Conservation (phyloP, 1,139 yeast genomes). For the Saccharomycopsis crataegensis region DNA sequence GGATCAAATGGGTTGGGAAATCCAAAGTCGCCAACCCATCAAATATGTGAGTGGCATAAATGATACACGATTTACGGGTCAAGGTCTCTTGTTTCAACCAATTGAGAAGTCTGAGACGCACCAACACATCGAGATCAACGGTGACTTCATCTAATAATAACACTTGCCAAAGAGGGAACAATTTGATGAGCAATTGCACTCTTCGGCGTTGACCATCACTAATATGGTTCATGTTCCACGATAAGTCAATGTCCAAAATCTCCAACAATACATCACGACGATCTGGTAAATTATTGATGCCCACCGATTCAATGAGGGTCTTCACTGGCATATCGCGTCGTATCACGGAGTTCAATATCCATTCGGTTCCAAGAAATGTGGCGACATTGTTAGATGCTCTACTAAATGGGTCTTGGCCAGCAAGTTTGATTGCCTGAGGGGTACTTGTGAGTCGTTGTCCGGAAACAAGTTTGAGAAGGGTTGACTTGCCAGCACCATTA, state of each 20-base stretch:
- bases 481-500: slow-evolving; percentile 96
- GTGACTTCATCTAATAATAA: slow-evolving; percentile 89
- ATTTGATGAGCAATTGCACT: slow-evolving; percentile 91
- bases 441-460: slow-evolving; percentile 88
- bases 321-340: slow-evolving; percentile 86
- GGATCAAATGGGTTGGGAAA: slow-evolving; percentile 87
- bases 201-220: slow-evolving; percentile 94
- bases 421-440: slow-evolving; percentile 41
- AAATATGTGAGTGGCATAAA: slow-evolving; percentile 94
- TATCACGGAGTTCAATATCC: slow-evolving; percentile 91
- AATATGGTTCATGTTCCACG: slow-evolving; percentile 88
- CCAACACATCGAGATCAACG: slow-evolving; percentile 90
- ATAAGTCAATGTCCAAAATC: slow-evolving; percentile 67
- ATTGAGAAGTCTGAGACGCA: slow-evolving; percentile 62
- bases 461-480: slow-evolving; percentile 73
- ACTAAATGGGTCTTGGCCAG: slow-evolving; percentile 82
- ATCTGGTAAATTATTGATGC: slow-evolving; percentile 66
- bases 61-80: slow-evolving; percentile 57
- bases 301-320: slow-evolving; percentile 70
- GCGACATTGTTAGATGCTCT: slow-evolving; percentile 43
- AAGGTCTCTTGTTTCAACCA: slow-evolving; percentile 68
- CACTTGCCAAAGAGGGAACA: slow-evolving; percentile 82
- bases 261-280: slow-evolving; percentile 70
- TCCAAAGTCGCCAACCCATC: slow-evolving; percentile 67
- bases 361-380: slow-evolving; percentile 94